phyloP scores from a whole-genome alignment of 2,329 filamentous ascomycete genomes.

The Calonectria hongkongensis region DNA sequence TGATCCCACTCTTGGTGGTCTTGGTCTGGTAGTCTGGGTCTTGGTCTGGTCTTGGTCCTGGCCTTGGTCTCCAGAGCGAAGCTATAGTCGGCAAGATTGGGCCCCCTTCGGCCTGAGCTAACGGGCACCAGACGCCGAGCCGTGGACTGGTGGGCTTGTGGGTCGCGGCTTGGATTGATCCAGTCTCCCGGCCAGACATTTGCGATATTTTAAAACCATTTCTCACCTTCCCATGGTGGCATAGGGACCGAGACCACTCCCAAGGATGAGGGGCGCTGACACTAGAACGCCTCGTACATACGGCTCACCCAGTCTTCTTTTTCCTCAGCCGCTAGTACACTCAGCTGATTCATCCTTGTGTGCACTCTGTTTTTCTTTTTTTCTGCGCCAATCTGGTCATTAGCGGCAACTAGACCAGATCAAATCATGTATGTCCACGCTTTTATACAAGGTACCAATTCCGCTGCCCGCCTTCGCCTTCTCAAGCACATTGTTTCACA shows the following conservation, averaged over 20 bases:
- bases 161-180: not conserved
- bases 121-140: constrained; percentile 10
- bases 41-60: no score
- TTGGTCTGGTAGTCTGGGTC: no score
- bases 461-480: not conserved
- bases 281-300: not conserved
- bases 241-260: not conserved
- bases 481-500: not conserved
- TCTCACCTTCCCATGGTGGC: not conserved
- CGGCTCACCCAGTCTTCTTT: constrained; percentile 7
- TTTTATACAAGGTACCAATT: not conserved
- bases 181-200: not conserved
- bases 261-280: constrained; percentile 15
- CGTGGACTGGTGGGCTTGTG: not conserved
- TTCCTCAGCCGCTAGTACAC: constrained; percentile 8
- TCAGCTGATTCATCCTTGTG: constrained; percentile 19
- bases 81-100: constrained; percentile 5
- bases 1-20: not conserved
- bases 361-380: not conserved
- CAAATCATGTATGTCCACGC: constrained; percentile 4
- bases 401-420: not conserved
- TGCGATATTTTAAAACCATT: not conserved
- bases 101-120: not conserved
- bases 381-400: not conserved
- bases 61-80: not conserved